phyloP scores from a whole-genome alignment of 805 yeast genomes.

The Candida ulmi region DNA sequence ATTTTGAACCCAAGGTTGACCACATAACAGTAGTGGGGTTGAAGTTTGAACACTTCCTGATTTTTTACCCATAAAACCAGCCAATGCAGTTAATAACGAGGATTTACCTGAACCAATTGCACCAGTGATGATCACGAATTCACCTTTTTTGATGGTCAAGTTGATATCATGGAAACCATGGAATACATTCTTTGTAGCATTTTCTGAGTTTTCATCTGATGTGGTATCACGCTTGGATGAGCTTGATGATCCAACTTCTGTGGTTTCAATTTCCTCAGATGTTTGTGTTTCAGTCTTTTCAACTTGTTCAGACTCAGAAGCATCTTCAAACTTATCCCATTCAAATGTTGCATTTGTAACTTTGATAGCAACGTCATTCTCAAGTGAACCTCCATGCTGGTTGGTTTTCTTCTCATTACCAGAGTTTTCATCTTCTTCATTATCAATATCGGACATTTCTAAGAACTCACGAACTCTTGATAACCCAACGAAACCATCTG shows the following conservation, averaged over 20 bases:
- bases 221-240: too few relatives aligned
- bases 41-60: constrained; percentile 43
- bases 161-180: constrained; percentile 43
- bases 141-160: constrained; percentile 47
- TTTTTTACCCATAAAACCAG: constrained; percentile 57
- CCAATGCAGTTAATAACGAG: constrained; percentile 57
- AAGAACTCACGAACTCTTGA: constrained; percentile 51
- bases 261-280: constrained; percentile 8
- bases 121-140: constrained; percentile 72
- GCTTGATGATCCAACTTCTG: neutral
- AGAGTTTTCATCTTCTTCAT: constrained; percentile 26
- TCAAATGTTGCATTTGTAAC: constrained; percentile 52
- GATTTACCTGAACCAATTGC: constrained; percentile 75
- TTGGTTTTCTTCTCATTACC: too few relatives aligned
- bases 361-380: constrained; percentile 37
- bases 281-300: constrained; percentile 13
- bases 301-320: constrained; percentile 35
- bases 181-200: constrained; percentile 26
- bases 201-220: constrained; percentile 1
- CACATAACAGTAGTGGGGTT: constrained; percentile 44
- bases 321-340: constrained; percentile 54
- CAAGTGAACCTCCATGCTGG: constrained; percentile 3
- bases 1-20: constrained; percentile 72
- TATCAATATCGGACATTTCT: constrained; percentile 38
- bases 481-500: constrained; percentile 62